A percentile compares a stretch with the other conserved stretches of the same genome.
Evolutionary conservation across 176 grass and related monocot species (phyloP).

Genomic region (Ensete ventricosum): DNA sequence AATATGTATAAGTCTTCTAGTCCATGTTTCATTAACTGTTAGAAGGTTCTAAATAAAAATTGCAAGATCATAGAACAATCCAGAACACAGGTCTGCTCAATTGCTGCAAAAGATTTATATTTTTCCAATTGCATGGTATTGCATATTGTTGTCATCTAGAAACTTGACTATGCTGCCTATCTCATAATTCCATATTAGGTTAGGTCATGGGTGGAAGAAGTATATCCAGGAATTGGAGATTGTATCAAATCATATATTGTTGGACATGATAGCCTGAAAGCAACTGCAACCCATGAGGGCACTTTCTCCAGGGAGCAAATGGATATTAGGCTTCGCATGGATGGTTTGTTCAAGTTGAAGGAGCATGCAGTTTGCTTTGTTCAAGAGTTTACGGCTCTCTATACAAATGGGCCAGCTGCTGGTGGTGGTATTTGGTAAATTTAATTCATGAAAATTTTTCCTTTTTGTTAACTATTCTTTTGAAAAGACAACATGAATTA

Average conservation of each 20-base stretch:
- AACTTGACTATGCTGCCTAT: slow-evolving; percentile 8
- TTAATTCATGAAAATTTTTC: not conserved
- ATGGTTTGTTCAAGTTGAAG: slow-evolving; percentile 66
- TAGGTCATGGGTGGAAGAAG: slow-evolving; percentile 74
- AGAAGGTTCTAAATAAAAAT: not conserved
- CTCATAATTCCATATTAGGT: slow-evolving; percentile 36
- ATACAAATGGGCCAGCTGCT: slow-evolving; percentile 87
- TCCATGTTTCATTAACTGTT: not conserved
- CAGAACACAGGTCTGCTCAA: not conserved
- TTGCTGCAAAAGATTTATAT: not conserved
- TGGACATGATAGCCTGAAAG: slow-evolving; percentile 77
- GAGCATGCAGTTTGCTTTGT: slow-evolving; percentile 65
- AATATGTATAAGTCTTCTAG: not conserved
- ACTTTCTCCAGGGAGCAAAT: slow-evolving; percentile 32
- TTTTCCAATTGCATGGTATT: not conserved
- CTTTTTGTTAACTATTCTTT: not conserved
- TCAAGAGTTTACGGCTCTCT: slow-evolving; percentile 86
- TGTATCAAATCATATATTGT: slow-evolving; percentile 62
- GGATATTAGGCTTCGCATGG: slow-evolving; percentile 84
- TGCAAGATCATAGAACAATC: not conserved
- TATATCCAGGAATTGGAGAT: slow-evolving; percentile 52
- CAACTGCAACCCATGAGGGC: slow-evolving; percentile 22
- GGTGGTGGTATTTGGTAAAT: slow-evolving; percentile 81
- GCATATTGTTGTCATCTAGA: not conserved
- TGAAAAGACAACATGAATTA: not conserved